Base-by-base conservation (phyloP, 2,329 filamentous ascomycete species). In the Fusarium lateritium region DNA sequence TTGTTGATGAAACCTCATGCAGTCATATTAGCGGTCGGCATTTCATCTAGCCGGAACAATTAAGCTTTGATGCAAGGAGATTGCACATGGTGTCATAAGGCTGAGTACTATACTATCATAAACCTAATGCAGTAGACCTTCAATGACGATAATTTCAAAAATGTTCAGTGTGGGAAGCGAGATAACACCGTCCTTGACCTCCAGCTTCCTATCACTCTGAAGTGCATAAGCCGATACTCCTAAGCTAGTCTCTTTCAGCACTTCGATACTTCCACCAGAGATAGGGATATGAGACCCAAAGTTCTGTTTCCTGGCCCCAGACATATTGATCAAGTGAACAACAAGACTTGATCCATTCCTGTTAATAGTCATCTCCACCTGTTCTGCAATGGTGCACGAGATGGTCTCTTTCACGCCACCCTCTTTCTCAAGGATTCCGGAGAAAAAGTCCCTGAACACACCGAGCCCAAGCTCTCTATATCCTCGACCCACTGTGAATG, bases 321-420 rank as follows among this genome's bases (percentile, higher is more conserved):
- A 51, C 24, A 51, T 51, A 7, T 51, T 51, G 5, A 31, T 31
- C 7, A 51, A 22, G 28, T 51, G 47, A 1, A 51, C 22, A 8
- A 51, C 22, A 9, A 31, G 8, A 5, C 13, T 51, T 9, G 8
- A 11, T 1, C 36, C 34, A 14, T 40, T 51, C 15, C 11, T 3
- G 38, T 51, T 28, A 9, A 51, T 13, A 15, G 47, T 51, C 22
- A 51, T 31, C 17, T 51, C 47, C 7, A 51, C 47, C 6, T 40
- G 47, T n/a, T 51, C 47, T 40, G 47, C 34, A 17, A 51, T 28
- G 7, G 8, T 10, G 11, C 17, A 40, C 13, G 13, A 36, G 9
- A 49, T 21, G 2, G 11, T 21, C 19, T 49, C 45, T 3, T 7
- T 21, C 11, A 15, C 13, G 2, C 14, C 15, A 5, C 14, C 11